Conservation (phyloP, 805 yeast genomes). For the Starmerella bombi region DNA sequence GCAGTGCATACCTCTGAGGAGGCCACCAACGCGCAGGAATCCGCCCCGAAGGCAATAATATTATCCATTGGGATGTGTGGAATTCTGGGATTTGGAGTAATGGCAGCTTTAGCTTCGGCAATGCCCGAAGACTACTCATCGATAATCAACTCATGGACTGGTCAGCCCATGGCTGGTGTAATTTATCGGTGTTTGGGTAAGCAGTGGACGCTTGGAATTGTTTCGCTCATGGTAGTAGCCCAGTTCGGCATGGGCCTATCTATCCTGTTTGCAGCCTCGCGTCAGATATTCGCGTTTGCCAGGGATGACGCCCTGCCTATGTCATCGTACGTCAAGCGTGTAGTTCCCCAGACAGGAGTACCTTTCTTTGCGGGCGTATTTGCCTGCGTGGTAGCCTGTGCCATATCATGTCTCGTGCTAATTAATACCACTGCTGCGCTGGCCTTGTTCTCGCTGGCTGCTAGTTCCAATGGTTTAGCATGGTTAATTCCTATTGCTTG, state of each 20-base stretch:
- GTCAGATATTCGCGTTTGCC: conserved; percentile 65
- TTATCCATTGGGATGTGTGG: conserved; percentile 46
- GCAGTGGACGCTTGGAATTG: conserved; percentile 50
- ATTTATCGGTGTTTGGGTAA: conserved; percentile 49
- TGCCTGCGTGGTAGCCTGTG: conserved; percentile 36
- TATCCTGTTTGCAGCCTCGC: conserved; percentile 47
- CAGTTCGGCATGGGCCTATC: conserved; percentile 59
- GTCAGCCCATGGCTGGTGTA: conserved; percentile 55
- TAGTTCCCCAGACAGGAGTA: conserved; percentile 41
- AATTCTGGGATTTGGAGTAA: conserved; percentile 43
- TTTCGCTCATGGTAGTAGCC: conserved; percentile 44
- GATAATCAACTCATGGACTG: conserved; percentile 32
- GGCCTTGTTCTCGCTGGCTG: conserved; percentile 51
- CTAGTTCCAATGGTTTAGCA: conserved; percentile 49
- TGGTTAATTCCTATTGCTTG: conserved; percentile 50
- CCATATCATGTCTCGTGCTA: conserved; percentile 45
- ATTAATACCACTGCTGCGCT: conserved; percentile 47
- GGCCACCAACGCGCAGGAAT: conserved; percentile 45
- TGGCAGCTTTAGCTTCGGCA: conserved; percentile 39
- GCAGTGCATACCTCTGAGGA: conserved; percentile 64
- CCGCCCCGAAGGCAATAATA: conserved; percentile 53
- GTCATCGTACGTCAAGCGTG: conserved; percentile 41
- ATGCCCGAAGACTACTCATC: conserved; percentile 33
- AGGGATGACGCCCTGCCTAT: conserved; percentile 66
- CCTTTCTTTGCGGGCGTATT: conserved; percentile 56